These are phyloP conservation scores for Pythium rishiriense DNA, from an alignment of 352 stramenopile species.

Conservation along the genomic window DNA sequence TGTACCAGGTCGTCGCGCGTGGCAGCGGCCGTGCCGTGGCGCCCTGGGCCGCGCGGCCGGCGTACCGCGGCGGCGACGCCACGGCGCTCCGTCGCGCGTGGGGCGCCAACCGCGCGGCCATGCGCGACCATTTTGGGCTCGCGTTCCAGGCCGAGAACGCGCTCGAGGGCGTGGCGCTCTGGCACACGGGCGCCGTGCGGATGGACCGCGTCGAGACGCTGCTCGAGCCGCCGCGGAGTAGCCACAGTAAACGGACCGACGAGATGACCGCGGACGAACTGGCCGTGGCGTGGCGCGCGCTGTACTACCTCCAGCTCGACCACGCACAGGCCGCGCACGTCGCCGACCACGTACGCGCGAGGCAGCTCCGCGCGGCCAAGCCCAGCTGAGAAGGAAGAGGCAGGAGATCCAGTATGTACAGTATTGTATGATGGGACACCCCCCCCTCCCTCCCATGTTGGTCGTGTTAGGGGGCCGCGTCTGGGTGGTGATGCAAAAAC, in stretches of 20 bases:
- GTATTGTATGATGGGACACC: too few relatives aligned
- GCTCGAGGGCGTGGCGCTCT: constrained; percentile 22
- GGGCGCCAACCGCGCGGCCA: constrained; percentile 22
- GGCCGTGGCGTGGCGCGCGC: constrained; percentile 36
- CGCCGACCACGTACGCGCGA: constrained; percentile 33
- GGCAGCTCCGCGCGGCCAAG: constrained; percentile 15
- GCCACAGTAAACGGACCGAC: background rate
- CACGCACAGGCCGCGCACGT: constrained; percentile 37
- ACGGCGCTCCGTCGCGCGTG: constrained; percentile 30
- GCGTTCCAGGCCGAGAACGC: constrained; percentile 37
- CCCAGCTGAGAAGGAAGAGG: background rate
- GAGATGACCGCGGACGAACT: constrained; percentile 30
- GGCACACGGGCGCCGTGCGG: constrained; percentile 17
- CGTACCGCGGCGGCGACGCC: constrained; percentile 16
- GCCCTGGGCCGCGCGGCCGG: constrained; percentile 19
- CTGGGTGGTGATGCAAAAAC: constrained; percentile 18
- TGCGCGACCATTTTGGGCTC: constrained; percentile 35
- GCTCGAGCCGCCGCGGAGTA: background rate
- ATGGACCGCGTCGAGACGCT: constrained; percentile 18
- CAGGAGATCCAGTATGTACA: too few relatives aligned
- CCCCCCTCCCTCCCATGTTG: too few relatives aligned
- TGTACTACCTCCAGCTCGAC: constrained; percentile 41
- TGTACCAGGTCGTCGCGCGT: constrained; percentile 31
- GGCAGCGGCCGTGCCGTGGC: background rate
- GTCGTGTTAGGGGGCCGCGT: too few relatives aligned